A percentile compares a stretch with the other conserved stretches of the same genome.
These are phyloP conservation scores for Scheffersomyces titani DNA, from an alignment of 1,139 yeast genomes.

Conservation along the genomic window DNA sequence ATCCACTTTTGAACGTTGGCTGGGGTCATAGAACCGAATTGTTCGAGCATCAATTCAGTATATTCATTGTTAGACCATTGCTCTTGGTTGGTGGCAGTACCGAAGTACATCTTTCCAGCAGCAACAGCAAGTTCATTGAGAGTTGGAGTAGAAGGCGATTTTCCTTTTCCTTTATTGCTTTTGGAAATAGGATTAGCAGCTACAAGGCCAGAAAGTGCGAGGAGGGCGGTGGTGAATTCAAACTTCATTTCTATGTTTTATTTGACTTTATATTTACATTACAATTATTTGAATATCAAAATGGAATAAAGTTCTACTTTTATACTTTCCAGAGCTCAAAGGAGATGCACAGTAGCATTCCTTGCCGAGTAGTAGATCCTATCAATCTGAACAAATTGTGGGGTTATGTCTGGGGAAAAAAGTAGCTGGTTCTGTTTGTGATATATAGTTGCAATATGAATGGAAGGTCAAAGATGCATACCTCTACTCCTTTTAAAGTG, in stretches of 20 bases:
- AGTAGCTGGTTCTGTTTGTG: neutral
- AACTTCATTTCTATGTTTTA: neutral
- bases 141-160: neutral
- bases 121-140: neutral
- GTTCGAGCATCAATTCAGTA: neutral
- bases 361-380: neutral
- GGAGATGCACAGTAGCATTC: neutral
- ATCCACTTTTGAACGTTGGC: constrained; percentile 1
- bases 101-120: neutral
- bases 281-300: neutral
- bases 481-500: neutral
- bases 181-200: neutral
- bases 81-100: neutral
- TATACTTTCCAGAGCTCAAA: neutral
- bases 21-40: neutral
- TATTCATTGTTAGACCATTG: neutral
- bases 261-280: neutral
- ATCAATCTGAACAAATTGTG: neutral
- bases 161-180: neutral
- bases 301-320: neutral
- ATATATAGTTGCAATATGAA: neutral
- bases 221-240: neutral
- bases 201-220: neutral
- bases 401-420: neutral
- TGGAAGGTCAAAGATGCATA: neutral